Base-by-base conservation (phyloP, 495 filamentous ascomycete species). In the Pyronema omphalodes region DNA sequence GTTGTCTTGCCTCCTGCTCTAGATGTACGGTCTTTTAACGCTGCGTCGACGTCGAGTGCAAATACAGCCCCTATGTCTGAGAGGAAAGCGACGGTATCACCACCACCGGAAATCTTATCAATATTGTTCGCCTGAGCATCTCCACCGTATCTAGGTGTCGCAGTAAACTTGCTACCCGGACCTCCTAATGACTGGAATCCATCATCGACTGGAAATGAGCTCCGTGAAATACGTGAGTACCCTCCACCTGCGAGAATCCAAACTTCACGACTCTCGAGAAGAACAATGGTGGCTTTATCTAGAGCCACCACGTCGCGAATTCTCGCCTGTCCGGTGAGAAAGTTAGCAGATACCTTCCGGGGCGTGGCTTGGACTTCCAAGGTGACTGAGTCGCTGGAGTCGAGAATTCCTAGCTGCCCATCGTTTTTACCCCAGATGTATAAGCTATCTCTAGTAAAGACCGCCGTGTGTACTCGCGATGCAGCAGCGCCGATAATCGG, bases 391-490 rank as follows among this genome's bases (percentile, higher is more conserved):
- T 96, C 89, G 0, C 52, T 62, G 9, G 91, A 88, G 64, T 94
- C 93, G 62, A 95, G 83, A 43, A 98, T 71, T 3, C 91, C 93
- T 45, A 98, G 76, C 60, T 98, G 91, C 18, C 91, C 91, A 58
- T 93, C 79, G 58, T 96, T 98, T 67, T 91, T 94, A 15, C 91
- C 91, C 72, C 93, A 98, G 4, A 86, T 93, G 64, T 83, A 98
- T 5, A 98, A 70, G 18, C 87, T 86, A 2, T 78, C 74, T 1
- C 73, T 71, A 4, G 85, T 95, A 60, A 91, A 83, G 3, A 85
- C 86, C 7, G 91, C 88, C 0, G 87, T 94, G 66, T 98, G 91
- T 14, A 93, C 80, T 0, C 86, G 73, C 7, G 88, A 95, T n/a
- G 88, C 89, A 3, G 91, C 87, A 45, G 82, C 79, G 8, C 93